Evolutionary conservation across 1,284 basidiomycete genomes (phyloP).

Genomic region (Cutaneotrichosporon dermatis): DNA sequence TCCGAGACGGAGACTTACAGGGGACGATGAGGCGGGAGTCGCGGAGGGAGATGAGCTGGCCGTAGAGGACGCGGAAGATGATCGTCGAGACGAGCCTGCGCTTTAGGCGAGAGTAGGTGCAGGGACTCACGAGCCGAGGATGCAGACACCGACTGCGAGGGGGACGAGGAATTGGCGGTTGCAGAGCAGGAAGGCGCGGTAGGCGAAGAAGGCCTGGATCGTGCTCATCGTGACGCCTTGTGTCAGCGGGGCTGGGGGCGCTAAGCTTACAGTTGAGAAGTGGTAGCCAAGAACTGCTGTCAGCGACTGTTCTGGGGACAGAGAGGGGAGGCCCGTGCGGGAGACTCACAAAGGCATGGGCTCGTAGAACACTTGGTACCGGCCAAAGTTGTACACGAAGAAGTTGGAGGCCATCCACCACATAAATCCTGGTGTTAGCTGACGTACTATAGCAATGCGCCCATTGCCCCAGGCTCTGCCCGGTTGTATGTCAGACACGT

Average conservation of each 20-base stretch:
- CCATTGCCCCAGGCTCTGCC: too few relatives aligned
- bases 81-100: not conserved
- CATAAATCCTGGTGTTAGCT: not conserved
- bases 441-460: too few relatives aligned
- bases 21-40: not conserved
- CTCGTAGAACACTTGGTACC: not conserved
- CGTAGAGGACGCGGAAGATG: not conserved
- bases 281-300: not conserved
- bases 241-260: not conserved
- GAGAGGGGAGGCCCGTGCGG: too few relatives aligned
- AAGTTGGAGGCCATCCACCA: not conserved
- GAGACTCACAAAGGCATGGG: not conserved
- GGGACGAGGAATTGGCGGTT: conserved; percentile 25
- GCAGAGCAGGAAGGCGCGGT: conserved; percentile 30
- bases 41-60: not conserved
- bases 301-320: not conserved
- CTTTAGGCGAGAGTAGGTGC: not conserved
- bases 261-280: not conserved
- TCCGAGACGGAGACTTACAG: not conserved
- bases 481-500: not conserved
- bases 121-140: not conserved
- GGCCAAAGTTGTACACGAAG: not conserved
- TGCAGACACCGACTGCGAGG: conserved; percentile 5
- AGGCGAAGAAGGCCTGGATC: conserved; percentile 35
- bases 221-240: not conserved